Conservation (phyloP, 768 basidiomycete genomes). For the Russula sp. region DNA sequence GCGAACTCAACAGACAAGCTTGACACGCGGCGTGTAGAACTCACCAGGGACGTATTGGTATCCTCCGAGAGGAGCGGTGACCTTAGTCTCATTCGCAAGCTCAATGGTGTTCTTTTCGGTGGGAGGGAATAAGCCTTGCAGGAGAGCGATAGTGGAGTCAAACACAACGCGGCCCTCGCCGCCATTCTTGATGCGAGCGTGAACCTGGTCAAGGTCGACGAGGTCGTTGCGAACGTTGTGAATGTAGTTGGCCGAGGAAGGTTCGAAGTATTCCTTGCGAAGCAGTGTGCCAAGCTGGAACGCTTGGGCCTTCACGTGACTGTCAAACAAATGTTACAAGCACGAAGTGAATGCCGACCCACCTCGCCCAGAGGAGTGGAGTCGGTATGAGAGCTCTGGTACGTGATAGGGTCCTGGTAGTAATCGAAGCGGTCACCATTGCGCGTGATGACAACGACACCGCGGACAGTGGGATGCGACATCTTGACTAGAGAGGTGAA, state of each 20-base stretch:
- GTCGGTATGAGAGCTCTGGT: conserved; percentile 55
- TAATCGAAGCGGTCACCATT: conserved; percentile 70
- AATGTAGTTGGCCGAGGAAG: conserved; percentile 64
- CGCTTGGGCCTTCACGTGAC: conserved; percentile 50
- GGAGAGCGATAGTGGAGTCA: conserved; percentile 77
- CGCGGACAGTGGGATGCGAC: conserved; percentile 53
- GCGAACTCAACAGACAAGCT: conserved; percentile 1
- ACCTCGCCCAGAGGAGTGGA: conserved; percentile 76
- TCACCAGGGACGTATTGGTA: conserved; percentile 83
- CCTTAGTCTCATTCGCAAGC: conserved; percentile 70
- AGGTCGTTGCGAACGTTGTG: conserved; percentile 58
- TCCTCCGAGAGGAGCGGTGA: conserved; percentile 69
- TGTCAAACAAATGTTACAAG: background rate
- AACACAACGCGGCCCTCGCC: conserved; percentile 83
- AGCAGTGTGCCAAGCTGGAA: conserved; percentile 56
- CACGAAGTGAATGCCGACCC: conserved; percentile 23
- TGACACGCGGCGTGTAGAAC: conserved; percentile 11
- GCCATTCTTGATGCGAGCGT: conserved; percentile 75
- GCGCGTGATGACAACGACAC: conserved; percentile 71
- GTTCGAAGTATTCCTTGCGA: conserved; percentile 60
- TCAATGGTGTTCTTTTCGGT: conserved; percentile 61
- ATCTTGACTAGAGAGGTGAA: conserved; percentile 25
- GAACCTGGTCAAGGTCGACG: conserved; percentile 67
- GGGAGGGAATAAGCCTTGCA: conserved; percentile 87
- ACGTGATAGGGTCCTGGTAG: conserved; percentile 67